These are phyloP conservation scores for Geotrichum bryndzae DNA, from an alignment of 1,139 yeast species.

Conservation along the genomic window DNA sequence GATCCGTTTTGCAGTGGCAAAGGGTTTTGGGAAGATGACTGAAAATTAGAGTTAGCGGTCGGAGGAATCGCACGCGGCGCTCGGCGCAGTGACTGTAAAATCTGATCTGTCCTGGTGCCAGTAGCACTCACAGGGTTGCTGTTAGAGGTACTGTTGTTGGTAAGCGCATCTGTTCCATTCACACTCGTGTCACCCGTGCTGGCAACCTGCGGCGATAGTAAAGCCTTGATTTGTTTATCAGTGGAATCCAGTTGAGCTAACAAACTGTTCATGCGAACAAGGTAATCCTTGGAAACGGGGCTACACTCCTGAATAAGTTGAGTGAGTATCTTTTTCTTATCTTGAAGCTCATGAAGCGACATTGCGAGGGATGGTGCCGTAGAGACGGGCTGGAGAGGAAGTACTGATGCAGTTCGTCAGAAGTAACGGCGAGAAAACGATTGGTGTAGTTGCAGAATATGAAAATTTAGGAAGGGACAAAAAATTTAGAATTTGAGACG, in stretches of 20 bases:
- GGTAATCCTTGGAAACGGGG: conserved; percentile 1
- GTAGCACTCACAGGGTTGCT: not conserved
- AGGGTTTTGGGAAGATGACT: not conserved
- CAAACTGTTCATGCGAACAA: conserved; percentile 3
- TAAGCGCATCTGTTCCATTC: not conserved
- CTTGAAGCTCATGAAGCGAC: conserved; percentile 5
- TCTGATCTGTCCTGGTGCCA: not conserved
- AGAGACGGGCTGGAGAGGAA: not conserved
- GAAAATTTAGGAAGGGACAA: not conserved
- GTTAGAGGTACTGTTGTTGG: not conserved
- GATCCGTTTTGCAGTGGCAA: not conserved
- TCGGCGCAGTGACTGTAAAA: not conserved
- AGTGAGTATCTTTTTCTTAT: conserved; percentile 1
- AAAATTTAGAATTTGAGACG: not conserved
- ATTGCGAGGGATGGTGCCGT: not conserved
- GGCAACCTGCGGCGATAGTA: not conserved
- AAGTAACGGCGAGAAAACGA: not conserved
- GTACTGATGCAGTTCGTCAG: not conserved
- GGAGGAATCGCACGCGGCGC: not conserved
- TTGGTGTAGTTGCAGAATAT: not conserved
- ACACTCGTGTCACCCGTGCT: not conserved
- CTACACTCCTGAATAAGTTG: conserved; percentile 3
- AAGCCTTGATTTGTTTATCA: conserved; percentile 1
- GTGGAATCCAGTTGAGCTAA: conserved; percentile 1
- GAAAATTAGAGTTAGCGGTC: not conserved